Evolutionary conservation across 352 stramenopile genomes (phyloP).

Genomic region (Pythium utonaiense): DNA sequence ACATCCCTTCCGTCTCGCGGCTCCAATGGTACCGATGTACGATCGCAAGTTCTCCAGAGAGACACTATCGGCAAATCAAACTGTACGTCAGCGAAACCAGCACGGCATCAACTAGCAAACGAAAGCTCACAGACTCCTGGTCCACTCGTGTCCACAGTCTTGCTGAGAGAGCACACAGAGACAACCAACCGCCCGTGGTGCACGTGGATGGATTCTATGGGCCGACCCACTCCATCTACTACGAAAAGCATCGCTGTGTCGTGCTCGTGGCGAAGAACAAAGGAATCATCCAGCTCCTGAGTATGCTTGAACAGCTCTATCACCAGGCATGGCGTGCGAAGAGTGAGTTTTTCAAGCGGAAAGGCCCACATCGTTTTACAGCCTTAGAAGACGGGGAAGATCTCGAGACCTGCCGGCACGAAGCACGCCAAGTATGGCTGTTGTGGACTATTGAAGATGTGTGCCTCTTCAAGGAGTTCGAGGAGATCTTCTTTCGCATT

Average conservation of each 20-base stretch:
- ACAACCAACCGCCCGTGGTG: slow-evolving; percentile 20
- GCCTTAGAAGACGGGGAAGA: too few relatives aligned
- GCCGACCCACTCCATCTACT: slow-evolving; percentile 13
- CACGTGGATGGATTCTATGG: slow-evolving; percentile 34
- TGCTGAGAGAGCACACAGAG: slow-evolving; percentile 24
- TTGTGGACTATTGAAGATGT: slow-evolving; percentile 26
- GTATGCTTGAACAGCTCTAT: slow-evolving; percentile 32
- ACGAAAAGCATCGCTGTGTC: slow-evolving; percentile 31
- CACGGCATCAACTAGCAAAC: background rate
- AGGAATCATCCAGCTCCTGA: slow-evolving; percentile 20
- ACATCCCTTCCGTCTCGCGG: slow-evolving; percentile 27
- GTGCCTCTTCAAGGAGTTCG: slow-evolving; percentile 32
- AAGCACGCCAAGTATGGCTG: slow-evolving; percentile 24
- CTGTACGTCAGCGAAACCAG: slow-evolving; percentile 25
- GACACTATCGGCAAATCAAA: slow-evolving; percentile 21
- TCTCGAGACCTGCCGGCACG: background rate
- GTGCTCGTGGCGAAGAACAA: slow-evolving; percentile 31
- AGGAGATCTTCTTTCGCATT: slow-evolving; percentile 25
- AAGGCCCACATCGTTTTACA: background rate
- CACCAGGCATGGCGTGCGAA: slow-evolving; percentile 6
- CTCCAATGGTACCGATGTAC: slow-evolving; percentile 31
- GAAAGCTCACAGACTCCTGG: slow-evolving; percentile 7
- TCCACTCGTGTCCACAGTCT: slow-evolving; percentile 23
- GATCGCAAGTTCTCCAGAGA: slow-evolving; percentile 24
- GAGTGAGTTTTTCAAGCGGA: slow-evolving; percentile 1